Percentiles rank a stretch among this genome's conserved stretches.
These are phyloP conservation scores for Phytophthora podocarpi DNA, from an alignment of 352 stramenopile species.

Conservation along the genomic window DNA sequence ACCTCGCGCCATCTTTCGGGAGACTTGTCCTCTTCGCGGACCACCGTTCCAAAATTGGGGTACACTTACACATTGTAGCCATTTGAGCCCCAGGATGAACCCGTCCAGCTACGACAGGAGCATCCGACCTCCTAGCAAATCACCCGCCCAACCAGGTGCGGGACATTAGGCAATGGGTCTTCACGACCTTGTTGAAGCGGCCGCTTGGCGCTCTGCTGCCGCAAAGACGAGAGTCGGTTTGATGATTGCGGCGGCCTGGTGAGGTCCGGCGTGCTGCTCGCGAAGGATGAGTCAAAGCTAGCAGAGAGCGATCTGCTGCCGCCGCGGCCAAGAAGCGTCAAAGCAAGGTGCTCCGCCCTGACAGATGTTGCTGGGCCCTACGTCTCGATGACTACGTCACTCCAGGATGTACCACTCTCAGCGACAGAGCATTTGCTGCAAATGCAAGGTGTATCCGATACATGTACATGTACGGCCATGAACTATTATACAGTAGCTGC, in stretches of 20 bases:
- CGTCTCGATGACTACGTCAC: conserved; percentile 9
- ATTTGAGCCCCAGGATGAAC: too few species aligned
- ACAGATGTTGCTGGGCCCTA: conserved; percentile 12
- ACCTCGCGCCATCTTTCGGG: too few species aligned
- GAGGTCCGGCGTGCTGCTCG: conserved; percentile 3
- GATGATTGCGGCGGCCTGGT: conserved; percentile 13
- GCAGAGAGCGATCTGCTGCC: conserved; percentile 9
- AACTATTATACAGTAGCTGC: too few species aligned
- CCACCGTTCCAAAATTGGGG: too few species aligned
- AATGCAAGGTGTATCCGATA: too few species aligned
- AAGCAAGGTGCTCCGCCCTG: neutral
- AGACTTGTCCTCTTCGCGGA: too few species aligned
- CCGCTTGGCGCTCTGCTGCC: conserved; percentile 1
- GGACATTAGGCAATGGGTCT: conserved; percentile 11
- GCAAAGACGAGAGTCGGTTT: conserved; percentile 26
- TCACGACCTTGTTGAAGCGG: neutral
- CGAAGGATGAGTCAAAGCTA: conserved; percentile 28
- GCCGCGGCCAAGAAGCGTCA: neutral
- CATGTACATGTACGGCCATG: neutral
- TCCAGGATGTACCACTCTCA: neutral
- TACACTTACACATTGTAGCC: too few species aligned
- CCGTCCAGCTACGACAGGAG: too few species aligned
- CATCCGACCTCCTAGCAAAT: too few species aligned
- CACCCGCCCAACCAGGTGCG: too few species aligned
- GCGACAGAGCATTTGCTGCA: neutral